Conservation (phyloP, 169 alveolate species). For the Cryptosporidium andersoni region DNA sequence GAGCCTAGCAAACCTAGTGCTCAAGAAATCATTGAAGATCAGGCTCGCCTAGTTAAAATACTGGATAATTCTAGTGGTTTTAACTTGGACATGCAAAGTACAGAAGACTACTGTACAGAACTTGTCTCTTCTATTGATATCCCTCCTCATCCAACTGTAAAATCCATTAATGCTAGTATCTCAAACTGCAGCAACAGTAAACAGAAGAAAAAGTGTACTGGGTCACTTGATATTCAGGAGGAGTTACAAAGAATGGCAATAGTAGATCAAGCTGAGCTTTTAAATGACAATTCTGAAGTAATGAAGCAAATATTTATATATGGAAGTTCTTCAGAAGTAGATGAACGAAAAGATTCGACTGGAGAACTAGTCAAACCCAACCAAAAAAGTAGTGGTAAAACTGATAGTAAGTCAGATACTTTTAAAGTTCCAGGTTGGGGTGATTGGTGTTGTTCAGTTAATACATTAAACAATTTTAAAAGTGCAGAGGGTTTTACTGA, state of each 20-base stretch:
- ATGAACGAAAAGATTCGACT: neutral
- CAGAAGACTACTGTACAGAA: neutral
- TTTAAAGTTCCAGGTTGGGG: conserved; percentile 57
- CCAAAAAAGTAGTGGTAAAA: neutral
- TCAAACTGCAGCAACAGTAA: neutral
- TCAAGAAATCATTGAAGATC: conserved; percentile 3
- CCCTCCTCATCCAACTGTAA: neutral
- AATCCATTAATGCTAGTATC: neutral
- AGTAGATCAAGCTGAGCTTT: conserved; percentile 4
- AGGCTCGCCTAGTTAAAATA: neutral
- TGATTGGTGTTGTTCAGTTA: conserved; percentile 34
- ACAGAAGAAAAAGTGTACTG: neutral
- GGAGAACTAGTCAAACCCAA: neutral
- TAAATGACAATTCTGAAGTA: neutral
- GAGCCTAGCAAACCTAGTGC: conserved; percentile 3
- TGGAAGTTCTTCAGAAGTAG: neutral
- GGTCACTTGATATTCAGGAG: conserved; percentile 28
- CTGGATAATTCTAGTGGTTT: too few relatives aligned
- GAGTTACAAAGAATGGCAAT: conserved; percentile 55
- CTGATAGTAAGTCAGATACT: neutral
- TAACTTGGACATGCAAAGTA: neutral
- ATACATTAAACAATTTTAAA: neutral
- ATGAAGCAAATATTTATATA: conserved; percentile 28
- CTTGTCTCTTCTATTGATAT: neutral
- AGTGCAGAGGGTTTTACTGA: too few relatives aligned